Base-by-base conservation (phyloP, 305 asterid genomes). In the Fraxinus nigra region DNA sequence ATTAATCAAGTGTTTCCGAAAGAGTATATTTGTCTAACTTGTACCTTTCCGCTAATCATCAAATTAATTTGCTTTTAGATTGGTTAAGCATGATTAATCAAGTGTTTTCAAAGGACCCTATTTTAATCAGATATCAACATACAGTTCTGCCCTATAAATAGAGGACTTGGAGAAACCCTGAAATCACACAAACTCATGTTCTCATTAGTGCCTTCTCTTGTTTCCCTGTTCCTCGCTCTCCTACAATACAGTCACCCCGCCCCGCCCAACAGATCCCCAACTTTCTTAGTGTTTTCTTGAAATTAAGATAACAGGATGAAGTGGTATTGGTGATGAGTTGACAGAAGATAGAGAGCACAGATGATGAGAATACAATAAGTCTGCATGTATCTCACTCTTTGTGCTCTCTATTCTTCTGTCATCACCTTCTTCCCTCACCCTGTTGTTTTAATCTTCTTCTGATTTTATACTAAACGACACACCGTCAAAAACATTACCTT, bases 331-430 rank as follows among this genome's bases (percentile, higher is more conserved):
- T 86, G 89, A 84, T 86, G 90, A 46, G 89, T 78, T 89, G 92
- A 89, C 92, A 89, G 92, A 89, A 87, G 90, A 89, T 87, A 89
- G 92, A 89, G 92, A 86, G 90, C 92, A 87, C 89, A 73, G 85
- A 88, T 87, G 89, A 83, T 85, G 90, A 85, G 73, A 1, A 84
- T 85, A 84, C 85, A 84, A 59, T 69, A 72, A 4, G 6, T 13
- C 0, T 13, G 7, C 51, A 3, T 84, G 91, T 88, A 81, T 83
- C 32, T 85, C 87, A 84, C 48, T 86, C 88, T 88, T 83, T 86
- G 91, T 88, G 91, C 90, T 88, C 87, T 86, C 91, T 85, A 82
- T 38, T 75, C 90, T 88, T 88, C 89, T 88, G 87, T 87, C 92
- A 86, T 86, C 92, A 83, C 88, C 89, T 81, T 75, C 13, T 82